Conservation (phyloP, 768 basidiomycete genomes). For the Xerocomus potaroensis region DNA sequence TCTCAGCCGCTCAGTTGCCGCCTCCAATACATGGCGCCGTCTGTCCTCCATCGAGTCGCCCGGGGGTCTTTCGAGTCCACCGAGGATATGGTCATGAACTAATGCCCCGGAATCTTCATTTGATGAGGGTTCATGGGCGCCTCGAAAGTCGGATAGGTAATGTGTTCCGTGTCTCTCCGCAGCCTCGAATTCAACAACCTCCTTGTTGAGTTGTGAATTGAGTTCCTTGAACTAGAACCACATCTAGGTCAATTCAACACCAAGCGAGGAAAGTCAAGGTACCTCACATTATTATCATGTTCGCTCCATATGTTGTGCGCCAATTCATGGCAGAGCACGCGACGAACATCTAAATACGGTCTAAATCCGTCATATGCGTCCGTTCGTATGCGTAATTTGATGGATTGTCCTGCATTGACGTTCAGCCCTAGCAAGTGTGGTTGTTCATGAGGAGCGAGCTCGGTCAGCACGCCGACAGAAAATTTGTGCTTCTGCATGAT, state of each 20-base stretch:
- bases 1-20: constrained; percentile 55
- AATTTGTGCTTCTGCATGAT: constrained; percentile 70
- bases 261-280: background rate
- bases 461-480: constrained; percentile 64
- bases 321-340: constrained; percentile 73
- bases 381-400: constrained; percentile 67
- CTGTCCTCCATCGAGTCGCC: constrained; percentile 56
- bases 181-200: constrained; percentile 66
- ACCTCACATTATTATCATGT: constrained; percentile 66
- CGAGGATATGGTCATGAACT: constrained; percentile 51
- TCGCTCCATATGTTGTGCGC: constrained; percentile 71
- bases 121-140: constrained; percentile 48
- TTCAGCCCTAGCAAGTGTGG: constrained; percentile 69
- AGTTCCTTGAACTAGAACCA: constrained; percentile 63
- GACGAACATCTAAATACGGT: constrained; percentile 56
- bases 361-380: constrained; percentile 71
- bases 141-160: constrained; percentile 35
- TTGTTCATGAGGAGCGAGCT: constrained; percentile 75
- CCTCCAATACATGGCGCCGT: constrained; percentile 51
- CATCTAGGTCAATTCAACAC: background rate
- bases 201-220: constrained; percentile 69
- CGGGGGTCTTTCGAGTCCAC: constrained; percentile 34
- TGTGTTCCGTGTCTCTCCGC: constrained; percentile 51
- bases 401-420: constrained; percentile 53
- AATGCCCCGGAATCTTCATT: constrained; percentile 55